Base-by-base conservation (phyloP, 495 filamentous ascomycete species). In the Penicillium silybi region DNA sequence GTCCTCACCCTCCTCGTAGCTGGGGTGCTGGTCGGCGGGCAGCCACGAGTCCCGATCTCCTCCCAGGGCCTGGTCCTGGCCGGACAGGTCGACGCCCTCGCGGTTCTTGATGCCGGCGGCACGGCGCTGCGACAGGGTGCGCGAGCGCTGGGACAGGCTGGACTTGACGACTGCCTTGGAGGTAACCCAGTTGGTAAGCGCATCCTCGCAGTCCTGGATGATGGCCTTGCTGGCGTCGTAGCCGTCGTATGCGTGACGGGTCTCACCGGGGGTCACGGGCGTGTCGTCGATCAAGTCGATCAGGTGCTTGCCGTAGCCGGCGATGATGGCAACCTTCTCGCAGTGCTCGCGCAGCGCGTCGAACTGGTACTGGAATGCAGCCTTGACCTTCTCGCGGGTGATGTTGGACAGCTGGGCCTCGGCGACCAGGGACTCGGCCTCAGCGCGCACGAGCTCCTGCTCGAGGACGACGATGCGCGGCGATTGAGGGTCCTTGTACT, bases 341-440 rank as follows among this genome's bases (percentile, higher is more conserved):
- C 89, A 95, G 76, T 98, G 93, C 74, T 98, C 93, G 50, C 89
- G 87, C 55, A 98, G 83, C 37, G 95, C 93, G 68, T 97, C 93
- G 61, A 98, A 98, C 64, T 98, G 93, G 76, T 98, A 98, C 54
- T 88, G 87, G 76, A 96, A 98, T 15, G 93, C 95, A 13, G 92
- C 85, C 82, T 98, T 98, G 65, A 98, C 82, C 83, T 98, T 98
- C 75, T 97, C 92, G 61, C 93, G 92, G 35, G 93, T 97, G 68
- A 98, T 98, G 79, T 98, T 98, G 63, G 91, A 96, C 42, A 98
- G 80, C 69, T 98, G 93, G 29, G 93, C 93, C 71, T 98, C 93
- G 58, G 93, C 93, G 37, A 98, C 93, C 17, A 98, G 83, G 16
- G 95, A 97, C 71, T 98, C 93, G 64, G 93, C 93, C 70, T 98